Evolutionary conservation across 495 filamentous ascomycete species (phyloP), one percentile per base, ranked within the genome.

Genomic region (Penicillium angulare): DNA sequence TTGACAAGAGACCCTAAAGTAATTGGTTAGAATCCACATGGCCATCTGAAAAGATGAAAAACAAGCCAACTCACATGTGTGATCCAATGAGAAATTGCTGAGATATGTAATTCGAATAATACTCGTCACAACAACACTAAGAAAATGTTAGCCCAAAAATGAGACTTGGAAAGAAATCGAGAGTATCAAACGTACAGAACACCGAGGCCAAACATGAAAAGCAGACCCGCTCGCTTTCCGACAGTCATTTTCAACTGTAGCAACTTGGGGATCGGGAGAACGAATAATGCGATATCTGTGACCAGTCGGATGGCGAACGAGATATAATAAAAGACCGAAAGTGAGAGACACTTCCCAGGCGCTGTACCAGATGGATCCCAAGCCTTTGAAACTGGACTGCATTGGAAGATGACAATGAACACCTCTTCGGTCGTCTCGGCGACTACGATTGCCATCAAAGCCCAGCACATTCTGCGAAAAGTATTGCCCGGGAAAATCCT

Each of bases 121-220:
- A 26, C 54, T 57, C 2, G 59, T 55, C 33, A 61, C 43, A 34
- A 43, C 47, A 4, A 61, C 54, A 20, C 59, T 61, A 23, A 18
- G 27, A 40, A 42, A 5, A 2, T 36, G 24, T 16, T 49, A 38
- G 57, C 26, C 35, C 5, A 7, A 29, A n/a, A n/a, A 8, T 3
- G 23, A 2, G 6, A 7, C 4, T 41, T 17, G 8, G 16, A 41
- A 7, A 41, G 38, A 23, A 7, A 20, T 7, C n/a, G 22, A 27
- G 26, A 29, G n/a, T 13, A 4, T 12, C 32, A 34, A 34, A 50
- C 65, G 39, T 48, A 72, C 68, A 71, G 40, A 23, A 66, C 40
- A 26, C 69, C 69, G n/a, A 70, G 39, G 31, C 64, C 53, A 33
- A 71, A 73, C 54, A 73, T 51, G 17, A 61, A 27, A 1, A 60